These are phyloP conservation scores for Hibiscus trionum DNA, from an alignment of 345 rosid genomes.

Conservation along the genomic window DNA sequence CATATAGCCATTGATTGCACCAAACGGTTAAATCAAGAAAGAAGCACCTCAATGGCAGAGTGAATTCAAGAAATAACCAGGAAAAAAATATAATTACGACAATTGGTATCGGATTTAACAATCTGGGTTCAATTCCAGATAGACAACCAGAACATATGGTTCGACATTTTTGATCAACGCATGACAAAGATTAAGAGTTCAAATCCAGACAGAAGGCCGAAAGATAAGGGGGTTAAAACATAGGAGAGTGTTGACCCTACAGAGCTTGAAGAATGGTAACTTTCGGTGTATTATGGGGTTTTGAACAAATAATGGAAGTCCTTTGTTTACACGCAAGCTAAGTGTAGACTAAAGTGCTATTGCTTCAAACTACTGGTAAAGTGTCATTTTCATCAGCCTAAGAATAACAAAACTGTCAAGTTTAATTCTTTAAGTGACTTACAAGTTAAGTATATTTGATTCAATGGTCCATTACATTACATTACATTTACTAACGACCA, in stretches of 20 bases:
- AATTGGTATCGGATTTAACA: too few relatives aligned
- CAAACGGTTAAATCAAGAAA: neutral
- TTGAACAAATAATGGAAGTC: constrained; percentile 18
- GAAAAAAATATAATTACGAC: too few relatives aligned
- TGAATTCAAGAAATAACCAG: too few relatives aligned
- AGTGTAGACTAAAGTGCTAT: neutral
- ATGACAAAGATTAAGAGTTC: neutral
- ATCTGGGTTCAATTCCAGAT: too few relatives aligned
- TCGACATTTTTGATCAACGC: too few relatives aligned
- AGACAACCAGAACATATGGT: too few relatives aligned
- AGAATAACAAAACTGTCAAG: neutral
- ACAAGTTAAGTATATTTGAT: too few relatives aligned
- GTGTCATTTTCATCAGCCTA: neutral
- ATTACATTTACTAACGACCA: too few relatives aligned
- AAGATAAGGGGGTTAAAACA: neutral
- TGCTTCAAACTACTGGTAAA: neutral
- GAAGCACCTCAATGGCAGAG: too few relatives aligned
- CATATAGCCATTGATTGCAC: neutral
- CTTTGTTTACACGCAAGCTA: neutral
- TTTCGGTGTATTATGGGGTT: constrained; percentile 15
- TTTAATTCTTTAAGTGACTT: neutral
- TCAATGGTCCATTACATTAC: neutral
- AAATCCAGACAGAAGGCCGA: neutral
- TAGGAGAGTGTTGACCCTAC: neutral
- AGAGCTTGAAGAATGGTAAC: neutral